Base-by-base conservation (phyloP, 1,284 basidiomycete genomes). In the Apiotrichum gamsii region DNA sequence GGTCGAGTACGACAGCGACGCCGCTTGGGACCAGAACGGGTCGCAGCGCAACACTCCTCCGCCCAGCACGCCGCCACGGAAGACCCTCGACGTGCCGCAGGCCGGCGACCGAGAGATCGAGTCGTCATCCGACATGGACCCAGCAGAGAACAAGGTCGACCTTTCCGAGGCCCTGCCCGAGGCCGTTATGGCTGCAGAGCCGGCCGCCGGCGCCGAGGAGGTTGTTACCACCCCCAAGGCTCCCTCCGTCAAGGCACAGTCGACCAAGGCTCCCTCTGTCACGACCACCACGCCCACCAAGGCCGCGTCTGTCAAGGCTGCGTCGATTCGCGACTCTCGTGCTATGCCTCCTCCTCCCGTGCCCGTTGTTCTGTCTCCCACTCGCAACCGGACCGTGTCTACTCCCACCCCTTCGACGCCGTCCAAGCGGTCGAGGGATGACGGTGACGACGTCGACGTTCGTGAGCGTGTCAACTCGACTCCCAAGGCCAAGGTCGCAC, bases 1-100 rank as follows among this genome's bases (percentile, higher is more conserved):
- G 69, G 84, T 95, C 47, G 90, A 94, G 67, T 91, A 91, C 58
- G 83, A 84, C 33, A 62, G 60, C 16, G 67, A 70, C 39, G 49
- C 34, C 47, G 24, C 37, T 3, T 54, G 52, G 52, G 46, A 51
- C 25, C 48, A 43, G 11, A 58, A 62, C n/a, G 62, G 60, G 4
- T 11, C 16, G 13, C 23, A 39, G 23, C 45, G 39, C 25, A 34
- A 23, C 16, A 32, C 33, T 5, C 32, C 45, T 15, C 24, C 42
- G 33, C 41, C 48, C 5, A 28, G 20, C 3, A 39, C 43, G 14
- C 36, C 43, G 6, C 43, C 43, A 4, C 29, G 4, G 10, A 31
- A 39, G 34, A 23, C 35, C 8, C 39, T 54, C 34, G 31, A 45
- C 9, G 52, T 50, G 6, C 42, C 52, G 2, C 52, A 47, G 39